Evolutionary conservation across 345 rosid species (phyloP), one percentile per base, ranked within the genome.

Genomic region (Aquilaria sinensis): DNA sequence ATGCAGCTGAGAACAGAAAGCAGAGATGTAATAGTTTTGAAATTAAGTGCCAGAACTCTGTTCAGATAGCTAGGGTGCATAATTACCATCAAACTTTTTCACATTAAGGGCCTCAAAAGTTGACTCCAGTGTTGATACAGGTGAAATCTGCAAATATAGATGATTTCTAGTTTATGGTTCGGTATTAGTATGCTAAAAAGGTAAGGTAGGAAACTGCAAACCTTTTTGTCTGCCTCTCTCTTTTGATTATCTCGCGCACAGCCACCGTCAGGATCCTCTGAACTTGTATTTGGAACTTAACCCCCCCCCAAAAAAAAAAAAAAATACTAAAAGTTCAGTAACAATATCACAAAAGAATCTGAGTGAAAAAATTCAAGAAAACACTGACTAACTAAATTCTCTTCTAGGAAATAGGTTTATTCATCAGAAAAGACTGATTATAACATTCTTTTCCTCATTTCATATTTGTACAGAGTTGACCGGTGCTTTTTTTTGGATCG

Each of bases 91-190:
- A 56, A 93, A 80, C 65, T 90, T 93, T 79, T 88, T 93, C 51
- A 83, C 85, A 61, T 93, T 93, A 67, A 93, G 94, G 62, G 86
- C 74, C 70, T 86, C 97, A 64, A 87, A 93, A 69, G 96, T 81
- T 9, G 96, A 69, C 67, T 93, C 97, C 66, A 90, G 75, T 47
- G 97, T 88, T 47, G 94, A 79, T 62, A 84, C 75, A 54, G 97
- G 96, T 45, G 96, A 93, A 55, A 84, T 56, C 98, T 90, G 90
- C 87, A 83, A n/a, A 70, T 49, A 72, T 66, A 34, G 10, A 69
- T 57, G 50, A 60, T 53, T 62, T 47, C 80, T 60, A 75, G 70
- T 64, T 56, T 52, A 62, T 43, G 68, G 52, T 64, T 41, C 31
- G 53, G 47, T 33, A 57, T 16, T 12, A 57, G 15, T 23, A 31